Conservation (phyloP, 345 rosid genomes). For the Zanthoxylum bungeanum region DNA sequence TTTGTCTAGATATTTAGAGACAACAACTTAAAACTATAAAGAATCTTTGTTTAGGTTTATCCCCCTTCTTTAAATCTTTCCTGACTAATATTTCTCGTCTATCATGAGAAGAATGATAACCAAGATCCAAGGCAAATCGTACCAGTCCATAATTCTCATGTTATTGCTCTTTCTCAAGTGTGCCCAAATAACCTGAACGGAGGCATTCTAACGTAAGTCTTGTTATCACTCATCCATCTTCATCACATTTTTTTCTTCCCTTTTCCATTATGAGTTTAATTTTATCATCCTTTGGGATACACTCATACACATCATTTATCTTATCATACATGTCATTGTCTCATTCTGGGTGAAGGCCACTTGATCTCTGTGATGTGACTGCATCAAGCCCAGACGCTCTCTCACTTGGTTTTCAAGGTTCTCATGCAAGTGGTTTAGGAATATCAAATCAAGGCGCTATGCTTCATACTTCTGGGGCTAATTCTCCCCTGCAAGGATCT, state of each 20-base stretch:
- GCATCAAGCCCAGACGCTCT: slow-evolving; percentile 59
- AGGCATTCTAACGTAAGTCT: slow-evolving; percentile 66
- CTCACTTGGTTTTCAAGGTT: slow-evolving; percentile 57
- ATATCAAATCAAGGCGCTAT: slow-evolving; percentile 60
- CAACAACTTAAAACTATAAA: slow-evolving; percentile 4
- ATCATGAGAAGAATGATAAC: slow-evolving; percentile 57
- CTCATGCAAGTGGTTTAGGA: slow-evolving; percentile 54
- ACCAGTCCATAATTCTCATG: slow-evolving; percentile 76
- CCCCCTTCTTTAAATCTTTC: slow-evolving; percentile 23
- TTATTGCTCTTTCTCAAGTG: slow-evolving; percentile 77
- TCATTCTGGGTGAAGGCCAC: slow-evolving; percentile 70
- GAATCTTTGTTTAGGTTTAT: slow-evolving; percentile 11
- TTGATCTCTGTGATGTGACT: slow-evolving; percentile 76
- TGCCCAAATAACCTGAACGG: slow-evolving; percentile 84
- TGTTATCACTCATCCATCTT: slow-evolving; percentile 2
- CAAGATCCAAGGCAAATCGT: slow-evolving; percentile 72
- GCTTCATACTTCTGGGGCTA: slow-evolving; percentile 61
- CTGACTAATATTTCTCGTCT: slow-evolving; percentile 29
- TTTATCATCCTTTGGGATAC: neutral
- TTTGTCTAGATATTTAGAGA: neutral
- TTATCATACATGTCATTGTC: slow-evolving; percentile 12
- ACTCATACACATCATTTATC: neutral
- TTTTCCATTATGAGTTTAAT: neutral
- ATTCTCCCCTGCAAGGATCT: slow-evolving; percentile 60
- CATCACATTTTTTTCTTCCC: neutral